Evolutionary conservation across 164 flowering plant genomes (phyloP), one percentile per base, ranked within the genome.

Genomic region (Chimonanthus salicifolius): DNA sequence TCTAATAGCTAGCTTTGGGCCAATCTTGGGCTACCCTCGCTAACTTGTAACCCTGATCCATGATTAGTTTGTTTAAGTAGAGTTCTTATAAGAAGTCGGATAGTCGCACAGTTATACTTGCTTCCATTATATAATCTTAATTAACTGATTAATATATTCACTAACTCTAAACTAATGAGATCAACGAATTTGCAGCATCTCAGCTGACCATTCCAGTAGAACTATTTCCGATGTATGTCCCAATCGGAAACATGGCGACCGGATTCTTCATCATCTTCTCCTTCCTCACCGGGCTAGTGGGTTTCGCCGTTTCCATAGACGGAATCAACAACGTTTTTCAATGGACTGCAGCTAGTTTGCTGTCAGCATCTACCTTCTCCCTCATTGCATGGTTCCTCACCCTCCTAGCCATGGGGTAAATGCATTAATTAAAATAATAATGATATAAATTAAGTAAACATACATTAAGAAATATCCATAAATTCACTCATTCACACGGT

Each of bases 331-430:
- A 86, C 74, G 78, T 91, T 7, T 9, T 77, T 11, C 72, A 81
- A 45, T 83, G 88, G 88, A 74, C 73, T 73, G 13, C 72, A 8
- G 49, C 90, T 13, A 87, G 76, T 75, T 73, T 90, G 45, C 79
- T 85, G 43, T 80, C 94, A 13, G 96, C 97, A 2, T 85, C 94
- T 16, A 64, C 86, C n/a, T 81, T 87, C 71, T 86, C 98, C 64
- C 64, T 86, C 10, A 10, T 63, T 7, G 71, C 90, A 20, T 88
- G 85, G 93, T 44, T 83, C 33, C 91, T 95, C 69, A 91, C 97
- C 50, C 74, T 95, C 7, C 91, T 95, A 46, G 90, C 99, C 75
- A 87, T 91, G 96, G 99, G 99, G 99, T 95, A 69, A 21, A 21
- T 69, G 33, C 33, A 33, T 33, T 33, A 33, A 33, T 33, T 33